Conservation (phyloP, 805 yeast species). For the Ogataea minuta region DNA sequence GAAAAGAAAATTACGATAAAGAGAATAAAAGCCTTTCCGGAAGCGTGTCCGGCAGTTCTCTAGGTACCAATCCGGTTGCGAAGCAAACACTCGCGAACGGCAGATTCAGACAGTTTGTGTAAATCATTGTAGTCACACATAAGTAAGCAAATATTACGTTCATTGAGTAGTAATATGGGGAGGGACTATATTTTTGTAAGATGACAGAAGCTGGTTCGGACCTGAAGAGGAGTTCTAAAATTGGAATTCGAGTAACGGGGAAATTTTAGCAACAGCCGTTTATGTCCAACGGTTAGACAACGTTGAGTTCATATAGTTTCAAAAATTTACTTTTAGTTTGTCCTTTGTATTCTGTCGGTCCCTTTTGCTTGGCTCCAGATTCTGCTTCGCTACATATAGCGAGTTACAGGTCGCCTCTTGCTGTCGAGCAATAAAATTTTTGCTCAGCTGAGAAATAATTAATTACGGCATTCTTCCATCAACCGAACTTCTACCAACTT, state of each 20-base stretch:
- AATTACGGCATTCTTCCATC: no score
- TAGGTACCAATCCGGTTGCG: neutral
- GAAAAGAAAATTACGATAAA: conserved; percentile 2
- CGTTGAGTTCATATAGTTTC: neutral
- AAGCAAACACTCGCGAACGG: neutral
- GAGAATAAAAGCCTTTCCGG: conserved; percentile 6
- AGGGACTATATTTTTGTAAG: neutral
- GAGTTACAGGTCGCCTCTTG: neutral
- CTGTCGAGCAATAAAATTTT: conserved; percentile 7
- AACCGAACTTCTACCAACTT: no score
- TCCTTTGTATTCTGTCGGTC: no score
- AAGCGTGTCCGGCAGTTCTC: neutral
- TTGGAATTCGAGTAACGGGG: neutral
- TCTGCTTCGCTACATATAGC: no score
- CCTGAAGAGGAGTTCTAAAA: no score
- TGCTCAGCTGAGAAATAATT: neutral
- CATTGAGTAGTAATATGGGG: neutral
- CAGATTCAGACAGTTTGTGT: conserved; percentile 10
- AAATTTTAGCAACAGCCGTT: conserved; percentile 10
- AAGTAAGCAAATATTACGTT: no score
- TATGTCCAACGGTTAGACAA: neutral
- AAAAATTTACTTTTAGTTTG: no score
- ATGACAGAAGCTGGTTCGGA: no score
- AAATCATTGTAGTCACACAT: no score
- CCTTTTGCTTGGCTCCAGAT: no score